Evolutionary conservation across 164 flowering plant genomes (phyloP).

Genomic region (Vitis riparia): DNA sequence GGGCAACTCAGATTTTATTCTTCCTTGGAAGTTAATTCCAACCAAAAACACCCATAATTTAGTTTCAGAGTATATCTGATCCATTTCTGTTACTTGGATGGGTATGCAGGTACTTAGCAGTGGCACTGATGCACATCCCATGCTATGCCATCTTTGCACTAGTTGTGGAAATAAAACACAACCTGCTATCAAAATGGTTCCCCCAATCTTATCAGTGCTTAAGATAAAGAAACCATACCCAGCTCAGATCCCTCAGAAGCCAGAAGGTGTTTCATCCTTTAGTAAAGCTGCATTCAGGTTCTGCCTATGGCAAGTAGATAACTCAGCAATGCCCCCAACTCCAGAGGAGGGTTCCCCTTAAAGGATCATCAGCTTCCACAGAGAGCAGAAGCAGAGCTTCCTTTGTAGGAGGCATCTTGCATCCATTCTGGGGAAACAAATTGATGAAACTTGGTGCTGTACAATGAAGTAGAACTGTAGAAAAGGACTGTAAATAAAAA

Average conservation of each 20-base stretch:
- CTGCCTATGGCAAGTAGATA: background rate
- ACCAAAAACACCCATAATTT: background rate
- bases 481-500: too few relatives aligned
- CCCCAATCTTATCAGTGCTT: conserved; percentile 17
- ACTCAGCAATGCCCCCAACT: too few relatives aligned
- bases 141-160: conserved; percentile 40
- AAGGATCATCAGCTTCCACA: too few relatives aligned
- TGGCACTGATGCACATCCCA: conserved; percentile 43
- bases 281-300: background rate
- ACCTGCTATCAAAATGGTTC: conserved; percentile 33
- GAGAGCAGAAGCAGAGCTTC: too few relatives aligned
- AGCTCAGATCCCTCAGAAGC: background rate
- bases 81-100: background rate
- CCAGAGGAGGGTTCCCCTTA: too few relatives aligned
- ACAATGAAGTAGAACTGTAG: too few relatives aligned
- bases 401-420: too few relatives aligned
- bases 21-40: too few relatives aligned
- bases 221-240: conserved; percentile 1
- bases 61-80: background rate
- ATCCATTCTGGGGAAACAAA: too few relatives aligned
- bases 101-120: conserved; percentile 44
- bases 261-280: background rate
- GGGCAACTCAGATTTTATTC: too few relatives aligned
- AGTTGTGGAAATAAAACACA: conserved; percentile 29
- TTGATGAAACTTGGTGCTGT: too few relatives aligned